Percentiles rank a stretch among this genome's conserved stretches.
Evolutionary conservation across 257 asterid species (phyloP).

Genomic region (Linderniella brevidens): DNA sequence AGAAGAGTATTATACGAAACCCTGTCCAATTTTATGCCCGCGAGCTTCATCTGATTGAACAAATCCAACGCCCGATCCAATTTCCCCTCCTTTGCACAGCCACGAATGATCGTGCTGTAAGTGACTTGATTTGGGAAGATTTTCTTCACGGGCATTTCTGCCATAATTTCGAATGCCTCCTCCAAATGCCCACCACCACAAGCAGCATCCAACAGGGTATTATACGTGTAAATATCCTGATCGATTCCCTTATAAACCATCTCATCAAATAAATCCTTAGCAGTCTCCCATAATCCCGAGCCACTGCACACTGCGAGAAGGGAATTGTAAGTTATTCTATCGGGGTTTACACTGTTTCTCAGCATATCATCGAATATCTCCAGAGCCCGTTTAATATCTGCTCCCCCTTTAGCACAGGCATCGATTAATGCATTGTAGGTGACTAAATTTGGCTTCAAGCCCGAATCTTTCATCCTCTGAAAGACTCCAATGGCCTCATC

Average conservation of each 20-base stretch:
- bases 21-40: slow-evolving; percentile 64
- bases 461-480: slow-evolving; percentile 52
- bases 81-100: slow-evolving; percentile 76
- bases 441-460: slow-evolving; percentile 79
- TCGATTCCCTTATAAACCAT: slow-evolving; percentile 63
- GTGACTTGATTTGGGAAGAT: slow-evolving; percentile 75
- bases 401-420: slow-evolving; percentile 97
- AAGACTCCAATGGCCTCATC: slow-evolving; percentile 63
- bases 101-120: slow-evolving; percentile 77
- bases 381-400: slow-evolving; percentile 68
- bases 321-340: slow-evolving; percentile 82
- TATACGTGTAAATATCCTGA: slow-evolving; percentile 79
- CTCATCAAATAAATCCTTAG: slow-evolving; percentile 49
- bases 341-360: slow-evolving; percentile 59
- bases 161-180: slow-evolving; percentile 64
- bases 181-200: slow-evolving; percentile 76
- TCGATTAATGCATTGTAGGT: slow-evolving; percentile 83
- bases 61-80: slow-evolving; percentile 55
- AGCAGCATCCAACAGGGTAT: slow-evolving; percentile 77
- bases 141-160: slow-evolving; percentile 51
- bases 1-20: slow-evolving; percentile 81
- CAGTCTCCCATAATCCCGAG: slow-evolving; percentile 73
- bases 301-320: slow-evolving; percentile 92
- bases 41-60: slow-evolving; percentile 76
- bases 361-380: slow-evolving; percentile 60